Conservation (phyloP, 805 yeast species). For the Metschnikowia gelsemii region DNA sequence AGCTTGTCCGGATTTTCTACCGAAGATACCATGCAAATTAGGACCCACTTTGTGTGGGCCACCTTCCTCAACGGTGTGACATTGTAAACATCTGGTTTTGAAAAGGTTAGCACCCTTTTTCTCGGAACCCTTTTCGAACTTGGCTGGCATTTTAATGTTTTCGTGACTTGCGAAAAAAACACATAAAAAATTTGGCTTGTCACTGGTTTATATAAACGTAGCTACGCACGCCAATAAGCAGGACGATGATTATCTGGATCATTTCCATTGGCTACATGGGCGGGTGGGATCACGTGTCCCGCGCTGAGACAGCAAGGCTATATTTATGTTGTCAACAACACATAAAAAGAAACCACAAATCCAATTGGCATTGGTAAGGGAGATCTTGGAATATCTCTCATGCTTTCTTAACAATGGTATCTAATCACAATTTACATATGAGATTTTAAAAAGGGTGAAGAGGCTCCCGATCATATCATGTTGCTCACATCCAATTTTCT, state of each 20-base stretch:
- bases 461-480: too few species aligned
- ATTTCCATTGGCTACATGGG: conserved; percentile 16
- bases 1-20: conserved; percentile 90
- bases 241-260: conserved; percentile 18
- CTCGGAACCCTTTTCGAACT: conserved; percentile 45
- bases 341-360: not conserved
- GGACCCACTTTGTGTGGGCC: conserved; percentile 99
- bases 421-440: too few species aligned
- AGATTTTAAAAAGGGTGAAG: too few species aligned
- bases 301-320: not conserved
- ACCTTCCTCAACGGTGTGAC: conserved; percentile 95
- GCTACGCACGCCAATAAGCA: conserved; percentile 17
- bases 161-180: conserved; percentile 1
- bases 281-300: conserved; percentile 9
- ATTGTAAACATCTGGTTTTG: conserved; percentile 98
- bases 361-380: not conserved
- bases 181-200: conserved; percentile 3
- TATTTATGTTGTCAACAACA: not conserved
- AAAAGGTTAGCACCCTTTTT: conserved; percentile 95
- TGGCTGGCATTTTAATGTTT: conserved; percentile 41
- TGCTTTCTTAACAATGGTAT: not conserved
- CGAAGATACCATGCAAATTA: conserved; percentile 91
- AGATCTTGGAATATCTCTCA: not conserved
- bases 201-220: conserved; percentile 15
- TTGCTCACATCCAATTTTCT: too few species aligned